Evolutionary conservation across 1,284 basidiomycete genomes (phyloP).

Genomic region (Afroboletus lepidellus): DNA sequence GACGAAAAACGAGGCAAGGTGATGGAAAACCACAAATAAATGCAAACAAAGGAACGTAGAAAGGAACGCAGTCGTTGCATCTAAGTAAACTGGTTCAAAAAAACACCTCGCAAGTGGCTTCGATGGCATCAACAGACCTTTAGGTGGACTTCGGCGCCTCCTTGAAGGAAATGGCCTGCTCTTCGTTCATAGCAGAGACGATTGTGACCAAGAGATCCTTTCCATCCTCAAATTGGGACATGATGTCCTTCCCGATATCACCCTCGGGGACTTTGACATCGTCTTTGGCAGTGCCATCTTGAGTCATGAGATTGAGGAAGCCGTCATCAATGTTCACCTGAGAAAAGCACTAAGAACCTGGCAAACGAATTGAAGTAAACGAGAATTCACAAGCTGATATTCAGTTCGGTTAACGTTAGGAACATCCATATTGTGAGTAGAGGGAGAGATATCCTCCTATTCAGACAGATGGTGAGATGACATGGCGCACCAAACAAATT

Average conservation of each 20-base stretch:
- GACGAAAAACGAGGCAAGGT: constrained; percentile 3
- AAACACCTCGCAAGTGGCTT: not conserved
- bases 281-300: constrained; percentile 86
- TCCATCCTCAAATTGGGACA: constrained; percentile 76
- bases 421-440: constrained; percentile 99
- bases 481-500: not conserved
- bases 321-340: constrained; percentile 86
- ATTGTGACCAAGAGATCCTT: constrained; percentile 91
- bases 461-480: not conserved
- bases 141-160: constrained; percentile 69
- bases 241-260: constrained; percentile 79
- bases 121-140: constrained; percentile 16
- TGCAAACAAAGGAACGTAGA: constrained; percentile 17
- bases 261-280: constrained; percentile 93
- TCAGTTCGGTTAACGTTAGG: constrained; percentile 91
- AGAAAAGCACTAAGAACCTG: constrained; percentile 4
- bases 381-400: constrained; percentile 80
- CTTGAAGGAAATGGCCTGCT: constrained; percentile 87
- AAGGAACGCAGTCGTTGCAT: not conserved
- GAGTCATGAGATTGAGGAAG: constrained; percentile 93
- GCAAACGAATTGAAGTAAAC: constrained; percentile 2
- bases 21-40: constrained; percentile 13
- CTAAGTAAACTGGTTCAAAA: not conserved
- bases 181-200: constrained; percentile 89
- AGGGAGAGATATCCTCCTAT: constrained; percentile 97